phyloP scores from a whole-genome alignment of 306 rosid species.

The Dalbergia cultrata region DNA sequence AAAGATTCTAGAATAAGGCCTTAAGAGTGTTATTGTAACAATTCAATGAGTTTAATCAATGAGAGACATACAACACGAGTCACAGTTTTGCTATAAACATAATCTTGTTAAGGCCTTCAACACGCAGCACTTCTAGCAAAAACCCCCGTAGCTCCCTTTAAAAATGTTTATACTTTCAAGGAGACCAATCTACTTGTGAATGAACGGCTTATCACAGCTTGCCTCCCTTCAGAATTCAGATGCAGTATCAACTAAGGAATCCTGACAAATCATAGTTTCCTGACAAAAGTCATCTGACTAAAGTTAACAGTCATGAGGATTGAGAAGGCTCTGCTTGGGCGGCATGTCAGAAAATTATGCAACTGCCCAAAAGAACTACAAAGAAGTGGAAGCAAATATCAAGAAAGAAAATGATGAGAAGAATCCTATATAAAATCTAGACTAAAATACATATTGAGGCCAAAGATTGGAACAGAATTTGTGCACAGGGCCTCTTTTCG shows the following conservation, averaged over 20 bases:
- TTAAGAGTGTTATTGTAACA: no score
- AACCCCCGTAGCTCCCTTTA: neutral
- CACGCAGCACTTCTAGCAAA: neutral
- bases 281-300: constrained; percentile 3
- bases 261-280: neutral
- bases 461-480: constrained; percentile 22
- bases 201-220: neutral
- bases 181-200: neutral
- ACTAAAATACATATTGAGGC: constrained; percentile 36
- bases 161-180: neutral
- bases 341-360: constrained; percentile 8
- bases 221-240: neutral
- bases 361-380: constrained; percentile 3
- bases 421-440: no score
- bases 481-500: constrained; percentile 43
- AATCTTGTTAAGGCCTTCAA: neutral
- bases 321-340: constrained; percentile 3
- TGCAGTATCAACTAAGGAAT: neutral
- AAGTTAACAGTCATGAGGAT: neutral
- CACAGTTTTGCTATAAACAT: neutral
- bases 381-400: neutral
- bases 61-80: neutral
- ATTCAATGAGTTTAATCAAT: no score
- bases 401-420: no score
- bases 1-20: no score